Conservation (phyloP, 805 yeast genomes). For the Schwanniomyces occidentalis region DNA sequence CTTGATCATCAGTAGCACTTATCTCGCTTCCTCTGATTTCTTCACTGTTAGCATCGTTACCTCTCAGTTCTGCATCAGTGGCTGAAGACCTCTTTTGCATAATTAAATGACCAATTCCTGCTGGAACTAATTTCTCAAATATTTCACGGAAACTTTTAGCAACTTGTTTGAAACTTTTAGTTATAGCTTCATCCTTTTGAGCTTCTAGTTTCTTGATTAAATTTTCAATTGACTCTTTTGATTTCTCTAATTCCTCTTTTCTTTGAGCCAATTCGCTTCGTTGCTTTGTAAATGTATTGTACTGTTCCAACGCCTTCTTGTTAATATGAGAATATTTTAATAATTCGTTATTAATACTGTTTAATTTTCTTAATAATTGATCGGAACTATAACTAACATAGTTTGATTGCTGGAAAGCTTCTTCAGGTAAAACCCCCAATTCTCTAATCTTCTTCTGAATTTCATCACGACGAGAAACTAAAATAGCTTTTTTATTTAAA, state of each 20-base stretch:
- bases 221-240: conserved; percentile 70
- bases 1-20: conserved; percentile 13
- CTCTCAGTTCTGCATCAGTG: neutral
- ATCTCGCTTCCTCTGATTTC: conserved; percentile 19
- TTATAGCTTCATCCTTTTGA: conserved; percentile 82
- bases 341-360: conserved; percentile 55
- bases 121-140: conserved; percentile 80
- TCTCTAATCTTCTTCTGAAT: conserved; percentile 72
- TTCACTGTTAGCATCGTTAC: conserved; percentile 9
- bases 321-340: conserved; percentile 75
- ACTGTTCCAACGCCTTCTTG: conserved; percentile 87
- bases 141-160: conserved; percentile 70
- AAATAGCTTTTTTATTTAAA: conserved; percentile 59
- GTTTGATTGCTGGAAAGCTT: conserved; percentile 53
- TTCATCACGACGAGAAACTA: conserved; percentile 66
- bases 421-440: conserved; percentile 87
- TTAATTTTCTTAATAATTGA: conserved; percentile 53
- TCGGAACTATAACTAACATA: conserved; percentile 50
- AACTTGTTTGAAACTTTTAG: conserved; percentile 73
- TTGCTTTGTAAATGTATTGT: conserved; percentile 68
- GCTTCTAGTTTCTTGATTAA: conserved; percentile 68
- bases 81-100: conserved; percentile 49
- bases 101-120: conserved; percentile 72
- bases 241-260: conserved; percentile 64
- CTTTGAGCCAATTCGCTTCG: conserved; percentile 65